Conservation (phyloP, 805 yeast genomes). For the Isabelozyma gotoi region DNA sequence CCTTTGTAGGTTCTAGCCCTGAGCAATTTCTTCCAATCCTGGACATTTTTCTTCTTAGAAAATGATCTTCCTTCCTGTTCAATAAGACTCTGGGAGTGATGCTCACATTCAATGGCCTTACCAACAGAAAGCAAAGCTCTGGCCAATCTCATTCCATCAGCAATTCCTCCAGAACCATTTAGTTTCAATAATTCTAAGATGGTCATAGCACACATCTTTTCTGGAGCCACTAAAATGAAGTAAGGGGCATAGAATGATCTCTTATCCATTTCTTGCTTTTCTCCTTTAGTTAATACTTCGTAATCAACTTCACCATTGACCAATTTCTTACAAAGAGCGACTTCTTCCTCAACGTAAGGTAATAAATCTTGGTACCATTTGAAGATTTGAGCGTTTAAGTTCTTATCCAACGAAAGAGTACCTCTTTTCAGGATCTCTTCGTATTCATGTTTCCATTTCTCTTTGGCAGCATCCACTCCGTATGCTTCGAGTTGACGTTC, state of each 20-base stretch:
- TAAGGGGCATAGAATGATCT: constrained; percentile 74
- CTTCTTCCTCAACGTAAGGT: constrained; percentile 70
- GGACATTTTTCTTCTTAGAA: constrained; percentile 44
- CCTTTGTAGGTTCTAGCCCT: constrained; percentile 16
- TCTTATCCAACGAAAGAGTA: constrained; percentile 51
- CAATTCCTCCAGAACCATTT: constrained; percentile 58
- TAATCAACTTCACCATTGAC: constrained; percentile 24
- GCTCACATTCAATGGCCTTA: constrained; percentile 80
- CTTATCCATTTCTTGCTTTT: constrained; percentile 26
- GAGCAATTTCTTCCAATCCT: constrained; percentile 47
- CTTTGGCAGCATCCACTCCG: constrained; percentile 82
- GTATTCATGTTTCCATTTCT: constrained; percentile 83
- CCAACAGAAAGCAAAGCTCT: constrained; percentile 81
- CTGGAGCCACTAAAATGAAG: constrained; percentile 67
- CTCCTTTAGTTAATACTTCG: constrained; percentile 14
- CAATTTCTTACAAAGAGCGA: constrained; percentile 51
- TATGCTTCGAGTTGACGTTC: constrained; percentile 74
- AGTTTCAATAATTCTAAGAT: constrained; percentile 78
- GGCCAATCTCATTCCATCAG: constrained; percentile 82
- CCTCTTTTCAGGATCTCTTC: constrained; percentile 66
- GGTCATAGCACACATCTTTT: constrained; percentile 79
- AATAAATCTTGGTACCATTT: constrained; percentile 78
- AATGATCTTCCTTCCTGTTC: constrained; percentile 56
- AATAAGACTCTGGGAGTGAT: constrained; percentile 65
- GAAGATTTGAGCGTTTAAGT: constrained; percentile 74